Evolutionary conservation across 352 stramenopile genomes (phyloP).

Genomic region (Globisporangium takayamanum): DNA sequence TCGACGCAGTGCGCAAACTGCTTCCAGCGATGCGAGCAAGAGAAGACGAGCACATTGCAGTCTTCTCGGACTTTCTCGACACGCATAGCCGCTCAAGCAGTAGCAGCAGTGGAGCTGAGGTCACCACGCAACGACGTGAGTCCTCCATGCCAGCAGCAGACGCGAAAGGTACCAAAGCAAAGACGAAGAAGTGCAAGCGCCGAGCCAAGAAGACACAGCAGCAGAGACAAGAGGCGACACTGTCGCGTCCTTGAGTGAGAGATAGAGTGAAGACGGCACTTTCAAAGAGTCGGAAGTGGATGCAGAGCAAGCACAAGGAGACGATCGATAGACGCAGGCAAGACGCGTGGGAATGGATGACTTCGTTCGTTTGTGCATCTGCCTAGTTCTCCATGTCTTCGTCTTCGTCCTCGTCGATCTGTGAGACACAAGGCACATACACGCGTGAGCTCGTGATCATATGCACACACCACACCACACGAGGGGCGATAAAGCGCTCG

Average conservation of each 20-base stretch:
- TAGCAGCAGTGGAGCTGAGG: not conserved
- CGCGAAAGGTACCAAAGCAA: not conserved
- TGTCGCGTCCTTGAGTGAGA: too few species aligned
- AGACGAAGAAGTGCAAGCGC: not conserved
- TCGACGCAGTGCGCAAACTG: conserved; percentile 11
- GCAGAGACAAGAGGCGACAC: too few species aligned
- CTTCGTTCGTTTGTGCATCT: not conserved
- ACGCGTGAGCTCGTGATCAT: not conserved
- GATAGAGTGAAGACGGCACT: too few species aligned
- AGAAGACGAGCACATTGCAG: conserved; percentile 16
- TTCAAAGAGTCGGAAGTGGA: too few species aligned
- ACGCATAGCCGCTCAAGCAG: not conserved
- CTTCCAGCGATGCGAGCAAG: conserved; percentile 21
- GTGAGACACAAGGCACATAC: not conserved
- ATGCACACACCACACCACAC: not conserved
- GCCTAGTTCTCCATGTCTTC: conserved; percentile 35
- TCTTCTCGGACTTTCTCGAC: conserved; percentile 7
- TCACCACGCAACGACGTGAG: not conserved
- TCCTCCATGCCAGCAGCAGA: not conserved
- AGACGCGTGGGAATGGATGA: not conserved
- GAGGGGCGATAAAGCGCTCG: not conserved
- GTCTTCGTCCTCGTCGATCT: conserved; percentile 38
- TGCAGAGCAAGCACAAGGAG: too few species aligned
- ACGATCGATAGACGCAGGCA: not conserved
- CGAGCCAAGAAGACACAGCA: not conserved